Evolutionary conservation across 2,329 filamentous ascomycete genomes (phyloP).

Genomic region (Curvularia verruculosa): DNA sequence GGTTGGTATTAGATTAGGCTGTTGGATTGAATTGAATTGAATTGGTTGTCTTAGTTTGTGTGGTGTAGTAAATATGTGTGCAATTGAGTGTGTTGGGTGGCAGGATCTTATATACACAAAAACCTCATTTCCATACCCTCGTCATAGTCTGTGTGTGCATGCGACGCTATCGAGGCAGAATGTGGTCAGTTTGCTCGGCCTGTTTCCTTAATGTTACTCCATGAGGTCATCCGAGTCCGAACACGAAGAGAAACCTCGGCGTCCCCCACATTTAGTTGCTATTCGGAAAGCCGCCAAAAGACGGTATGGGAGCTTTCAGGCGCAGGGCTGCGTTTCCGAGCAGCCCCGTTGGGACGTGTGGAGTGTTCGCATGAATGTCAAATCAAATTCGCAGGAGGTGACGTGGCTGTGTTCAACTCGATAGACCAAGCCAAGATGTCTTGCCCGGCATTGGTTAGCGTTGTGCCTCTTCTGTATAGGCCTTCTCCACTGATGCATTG

Average conservation of each 20-base stretch:
- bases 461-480: constrained; percentile 2
- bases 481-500: background rate
- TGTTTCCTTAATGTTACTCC: constrained; percentile 17
- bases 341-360: constrained; percentile 1
- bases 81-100: constrained; percentile 10
- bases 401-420: constrained; percentile 4
- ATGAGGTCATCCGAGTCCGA: constrained; percentile 27
- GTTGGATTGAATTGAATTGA: too few relatives aligned
- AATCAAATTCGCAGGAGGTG: constrained; percentile 8
- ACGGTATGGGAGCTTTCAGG: background rate
- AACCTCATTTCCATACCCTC: constrained; percentile 4
- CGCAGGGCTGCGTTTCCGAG: constrained; percentile 3
- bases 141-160: background rate
- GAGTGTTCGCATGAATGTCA: constrained; percentile 6
- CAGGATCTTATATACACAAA: constrained; percentile 22
- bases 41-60: background rate
- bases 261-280: constrained; percentile 19
- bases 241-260: constrained; percentile 21
- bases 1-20: constrained; percentile 18
- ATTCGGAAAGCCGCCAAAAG: constrained; percentile 6
- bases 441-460: constrained; percentile 2
- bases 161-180: constrained; percentile 1
- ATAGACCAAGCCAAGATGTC: background rate
- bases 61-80: constrained; percentile 6
- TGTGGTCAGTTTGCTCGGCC: constrained; percentile 23